Base-by-base conservation (phyloP, 1,284 basidiomycete species). In the Leccinum solheimii region DNA sequence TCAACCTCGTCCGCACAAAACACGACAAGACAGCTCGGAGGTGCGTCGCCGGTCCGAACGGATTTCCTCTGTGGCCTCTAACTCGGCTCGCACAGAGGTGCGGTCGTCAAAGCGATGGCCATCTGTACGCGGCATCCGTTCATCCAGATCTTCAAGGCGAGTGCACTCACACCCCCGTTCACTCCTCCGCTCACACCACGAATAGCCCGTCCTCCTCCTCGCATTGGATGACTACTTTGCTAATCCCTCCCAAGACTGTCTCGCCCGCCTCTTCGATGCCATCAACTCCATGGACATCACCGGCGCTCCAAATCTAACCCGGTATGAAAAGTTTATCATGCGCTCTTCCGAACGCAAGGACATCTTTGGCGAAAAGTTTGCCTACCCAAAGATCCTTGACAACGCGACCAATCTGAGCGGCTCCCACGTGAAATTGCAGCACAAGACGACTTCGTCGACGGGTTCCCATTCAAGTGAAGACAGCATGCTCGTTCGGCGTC, bases 91-190 rank as follows among this genome's bases (percentile, higher is more conserved):
- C 14, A 49, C 67, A 95, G 97, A 79, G 96, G 97, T 59, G 97
- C 96, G 0, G 87, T 92, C 66, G 95, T 98, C 65, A 94, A 98
- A 77, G 97, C 97, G 3, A 85, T 99, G 79, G 97, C 97, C 16
- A 93, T 99, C 66, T 97, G 94, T 71, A 97, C 95, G 0, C 87
- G 91, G 27, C 91, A 97, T 77, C 95, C 97, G 0, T 98, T 93
- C 76, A 95, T 99, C 62, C 94, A 98, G 69, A 94, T 98, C 70
- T 99, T 97, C 86, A 98, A 98, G 84, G 94, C 91, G 62, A 66
- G 80, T 74, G 14, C 32, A 34, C 34, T 10, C 21, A 10, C 13
- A 7, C 16, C 30, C 32, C 40, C 3, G 34, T 43, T 56, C 43
- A 30, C 3, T 45, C 60, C 3, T 45, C 60, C 40, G 61, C 64